phyloP scores from a whole-genome alignment of 1,139 yeast genomes.

The Trichomonascaceae sp. region DNA sequence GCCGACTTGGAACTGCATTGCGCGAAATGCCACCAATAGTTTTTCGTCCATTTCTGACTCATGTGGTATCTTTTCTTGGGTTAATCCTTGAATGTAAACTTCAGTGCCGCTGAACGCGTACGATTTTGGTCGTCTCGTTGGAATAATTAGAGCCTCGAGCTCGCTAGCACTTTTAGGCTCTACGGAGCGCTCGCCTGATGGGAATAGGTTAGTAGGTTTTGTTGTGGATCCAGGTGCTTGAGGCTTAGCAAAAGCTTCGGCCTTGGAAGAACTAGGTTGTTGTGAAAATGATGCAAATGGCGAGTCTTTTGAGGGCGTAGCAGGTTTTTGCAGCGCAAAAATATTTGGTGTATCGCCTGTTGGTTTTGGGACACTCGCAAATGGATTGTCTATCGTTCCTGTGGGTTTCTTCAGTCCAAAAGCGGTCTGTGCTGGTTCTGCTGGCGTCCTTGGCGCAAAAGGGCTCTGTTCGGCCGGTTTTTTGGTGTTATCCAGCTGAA shows the following conservation, averaged over 20 bases:
- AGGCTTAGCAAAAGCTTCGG: slow-evolving; percentile 81
- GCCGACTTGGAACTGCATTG: no score
- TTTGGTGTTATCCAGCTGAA: not conserved
- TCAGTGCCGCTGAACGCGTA: no score
- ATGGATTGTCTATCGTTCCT: not conserved
- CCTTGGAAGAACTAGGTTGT: slow-evolving; percentile 45
- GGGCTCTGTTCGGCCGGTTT: not conserved
- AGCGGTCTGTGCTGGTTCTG: not conserved
- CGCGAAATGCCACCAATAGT: no score
- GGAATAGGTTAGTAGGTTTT: slow-evolving; percentile 2
- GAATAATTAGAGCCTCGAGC: no score
- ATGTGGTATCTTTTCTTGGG: no score
- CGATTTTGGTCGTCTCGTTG: no score
- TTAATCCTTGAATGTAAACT: no score
- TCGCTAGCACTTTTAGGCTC: no score
- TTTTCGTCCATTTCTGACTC: no score
- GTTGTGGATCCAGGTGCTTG: slow-evolving; percentile 27
- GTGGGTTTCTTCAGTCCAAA: not conserved
- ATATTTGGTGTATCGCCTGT: not conserved
- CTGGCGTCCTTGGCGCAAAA: not conserved
- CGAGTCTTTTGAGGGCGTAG: slow-evolving; percentile 33
- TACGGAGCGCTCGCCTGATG: not conserved
- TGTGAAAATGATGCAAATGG: slow-evolving; percentile 38
- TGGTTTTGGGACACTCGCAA: not conserved
- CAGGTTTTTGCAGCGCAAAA: slow-evolving; percentile 19